A percentile compares a stretch with the other conserved stretches of the same genome.
Conservation (phyloP, 2,329 filamentous ascomycete species). For the Grosmannia penicillata region DNA sequence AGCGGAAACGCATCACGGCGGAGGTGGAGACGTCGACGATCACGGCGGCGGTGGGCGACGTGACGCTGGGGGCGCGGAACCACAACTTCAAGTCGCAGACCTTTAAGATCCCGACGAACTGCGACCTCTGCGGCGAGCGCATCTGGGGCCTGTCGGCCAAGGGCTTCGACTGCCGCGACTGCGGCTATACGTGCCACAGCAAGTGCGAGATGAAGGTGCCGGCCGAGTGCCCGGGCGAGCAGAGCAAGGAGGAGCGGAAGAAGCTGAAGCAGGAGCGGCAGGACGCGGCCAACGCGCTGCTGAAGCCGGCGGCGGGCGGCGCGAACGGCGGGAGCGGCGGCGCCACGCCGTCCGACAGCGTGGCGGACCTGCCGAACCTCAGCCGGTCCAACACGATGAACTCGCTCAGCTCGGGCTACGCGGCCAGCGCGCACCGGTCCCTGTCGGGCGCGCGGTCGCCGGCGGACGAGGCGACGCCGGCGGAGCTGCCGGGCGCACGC, state of each 20-base stretch:
- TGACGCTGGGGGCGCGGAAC: conserved; percentile 82
- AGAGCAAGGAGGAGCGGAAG: conserved; percentile 89
- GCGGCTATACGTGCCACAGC: conserved; percentile 94
- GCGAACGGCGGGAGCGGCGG: conserved; percentile 9
- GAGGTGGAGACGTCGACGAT: conserved; percentile 92
- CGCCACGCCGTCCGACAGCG: conserved; percentile 23
- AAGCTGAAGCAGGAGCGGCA: conserved; percentile 80
- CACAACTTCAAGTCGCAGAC: conserved; percentile 99
- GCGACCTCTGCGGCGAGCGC: conserved; percentile 87
- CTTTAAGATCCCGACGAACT: conserved; percentile 98
- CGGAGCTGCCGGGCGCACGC: conserved; percentile 15
- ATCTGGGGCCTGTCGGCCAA: conserved; percentile 97
- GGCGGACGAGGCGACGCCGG: conserved; percentile 22
- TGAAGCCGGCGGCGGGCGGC: no score
- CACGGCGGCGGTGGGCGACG: conserved; percentile 77
- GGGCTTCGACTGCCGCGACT: conserved; percentile 90
- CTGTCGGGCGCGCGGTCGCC: conserved; percentile 47
- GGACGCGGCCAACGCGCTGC: conserved; percentile 52
- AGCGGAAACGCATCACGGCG: conserved; percentile 70
- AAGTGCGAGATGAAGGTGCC: conserved; percentile 99
- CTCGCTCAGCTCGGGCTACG: conserved; percentile 78
- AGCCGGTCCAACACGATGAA: conserved; percentile 78
- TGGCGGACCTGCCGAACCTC: conserved; percentile 51
- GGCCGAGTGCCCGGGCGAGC: conserved; percentile 85
- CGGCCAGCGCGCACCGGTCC: conserved; percentile 62